Evolutionary conservation across 495 filamentous ascomycete genomes (phyloP).

Genomic region (Penicillium atrosanguineum): DNA sequence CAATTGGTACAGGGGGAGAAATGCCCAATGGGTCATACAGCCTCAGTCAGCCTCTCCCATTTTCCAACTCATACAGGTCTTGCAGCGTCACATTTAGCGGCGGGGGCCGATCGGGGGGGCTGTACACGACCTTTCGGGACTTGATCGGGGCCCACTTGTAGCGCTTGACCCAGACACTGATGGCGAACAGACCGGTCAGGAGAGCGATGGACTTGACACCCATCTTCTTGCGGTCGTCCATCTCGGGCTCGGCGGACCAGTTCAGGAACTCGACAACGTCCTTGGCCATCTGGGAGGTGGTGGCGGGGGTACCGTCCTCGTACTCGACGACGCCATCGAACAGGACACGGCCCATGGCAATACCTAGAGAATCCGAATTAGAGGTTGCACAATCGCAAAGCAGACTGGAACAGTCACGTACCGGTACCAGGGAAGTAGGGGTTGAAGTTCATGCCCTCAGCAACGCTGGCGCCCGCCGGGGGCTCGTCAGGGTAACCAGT

Average conservation of each 20-base stretch:
- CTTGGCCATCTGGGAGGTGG: constrained; percentile 99
- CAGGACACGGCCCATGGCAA: constrained; percentile 97
- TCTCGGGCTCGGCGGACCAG: constrained; percentile 98
- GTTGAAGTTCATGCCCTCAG: constrained; percentile 96
- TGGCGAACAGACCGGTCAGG: constrained; percentile 70
- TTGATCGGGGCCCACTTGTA: constrained; percentile 98
- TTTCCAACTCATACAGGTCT: constrained; percentile 36
- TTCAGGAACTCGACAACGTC: constrained; percentile 98
- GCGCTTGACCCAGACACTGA: constrained; percentile 97
- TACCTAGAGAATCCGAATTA: constrained; percentile 52
- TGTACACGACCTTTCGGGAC: constrained; percentile 88
- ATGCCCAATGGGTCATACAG: constrained; percentile 30
- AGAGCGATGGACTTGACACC: constrained; percentile 88
- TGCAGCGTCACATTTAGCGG: constrained; percentile 34
- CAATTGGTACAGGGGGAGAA: constrained; percentile 22
- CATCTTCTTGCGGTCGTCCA: constrained; percentile 99
- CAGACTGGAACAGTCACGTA: constrained; percentile 27
- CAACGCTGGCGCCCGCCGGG: constrained; percentile 78
- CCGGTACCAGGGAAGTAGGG: constrained; percentile 98
- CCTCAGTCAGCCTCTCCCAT: constrained; percentile 31
- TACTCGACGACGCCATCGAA: constrained; percentile 98
- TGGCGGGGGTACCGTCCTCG: constrained; percentile 92
- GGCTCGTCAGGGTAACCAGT: constrained; percentile 99
- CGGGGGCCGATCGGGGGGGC: constrained; percentile 58
- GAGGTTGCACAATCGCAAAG: neutral